phyloP scores from a whole-genome alignment of 768 basidiomycete genomes.

The Phylloporus scabripes region DNA sequence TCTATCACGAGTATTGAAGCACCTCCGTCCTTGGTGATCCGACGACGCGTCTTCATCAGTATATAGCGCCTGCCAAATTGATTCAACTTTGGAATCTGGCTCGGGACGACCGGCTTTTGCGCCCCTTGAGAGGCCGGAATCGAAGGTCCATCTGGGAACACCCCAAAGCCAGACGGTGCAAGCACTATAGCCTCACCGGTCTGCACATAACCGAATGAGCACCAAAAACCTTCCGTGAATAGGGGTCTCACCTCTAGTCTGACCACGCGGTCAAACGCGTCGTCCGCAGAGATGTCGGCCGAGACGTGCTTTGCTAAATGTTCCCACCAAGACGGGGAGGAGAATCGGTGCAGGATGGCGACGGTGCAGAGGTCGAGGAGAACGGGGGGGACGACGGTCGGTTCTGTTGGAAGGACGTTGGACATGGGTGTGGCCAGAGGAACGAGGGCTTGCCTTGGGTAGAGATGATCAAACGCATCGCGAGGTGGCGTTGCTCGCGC shows the following conservation, averaged over 20 bases:
- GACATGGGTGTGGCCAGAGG: not conserved
- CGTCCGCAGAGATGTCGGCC: conserved; percentile 50
- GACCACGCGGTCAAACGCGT: conserved; percentile 64
- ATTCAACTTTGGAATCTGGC: conserved; percentile 29
- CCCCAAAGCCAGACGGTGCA: conserved; percentile 56
- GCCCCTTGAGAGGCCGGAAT: conserved; percentile 1
- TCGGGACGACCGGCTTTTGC: not conserved
- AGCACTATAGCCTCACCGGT: conserved; percentile 69
- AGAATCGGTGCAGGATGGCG: conserved; percentile 66
- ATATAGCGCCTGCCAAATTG: conserved; percentile 57
- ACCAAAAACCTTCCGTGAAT: not conserved
- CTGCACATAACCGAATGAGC: conserved; percentile 29
- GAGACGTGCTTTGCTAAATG: conserved; percentile 65
- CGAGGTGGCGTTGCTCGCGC: conserved; percentile 66
- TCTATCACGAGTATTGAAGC: conserved; percentile 46
- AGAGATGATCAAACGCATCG: conserved; percentile 67
- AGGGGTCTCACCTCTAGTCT: conserved; percentile 46
- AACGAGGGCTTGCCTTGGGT: conserved; percentile 51
- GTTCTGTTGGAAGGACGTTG: conserved; percentile 40
- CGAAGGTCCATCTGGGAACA: conserved; percentile 29
- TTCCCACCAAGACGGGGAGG: conserved; percentile 72
- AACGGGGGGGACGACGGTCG: conserved; percentile 64
- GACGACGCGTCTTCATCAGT: conserved; percentile 53
- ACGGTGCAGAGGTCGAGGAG: conserved; percentile 63
- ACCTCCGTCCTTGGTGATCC: conserved; percentile 62